These are phyloP conservation scores for Arabidopsis lyrata DNA, from an alignment of 441 rosid species.

Conservation along the genomic window DNA sequence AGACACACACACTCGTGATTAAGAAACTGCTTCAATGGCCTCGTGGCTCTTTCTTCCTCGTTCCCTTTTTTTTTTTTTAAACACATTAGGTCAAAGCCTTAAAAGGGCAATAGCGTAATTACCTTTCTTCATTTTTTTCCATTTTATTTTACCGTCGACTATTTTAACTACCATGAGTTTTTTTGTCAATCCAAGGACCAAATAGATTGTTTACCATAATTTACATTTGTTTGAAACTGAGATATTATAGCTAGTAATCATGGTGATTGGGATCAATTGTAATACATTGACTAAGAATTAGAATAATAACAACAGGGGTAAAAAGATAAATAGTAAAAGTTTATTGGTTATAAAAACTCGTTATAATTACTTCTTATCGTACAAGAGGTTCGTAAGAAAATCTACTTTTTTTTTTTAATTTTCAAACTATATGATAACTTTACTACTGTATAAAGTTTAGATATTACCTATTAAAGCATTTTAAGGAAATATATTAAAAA, in stretches of 20 bases:
- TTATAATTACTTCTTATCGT: not conserved
- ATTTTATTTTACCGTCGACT: no score
- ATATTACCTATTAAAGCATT: no score
- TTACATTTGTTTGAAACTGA: no score
- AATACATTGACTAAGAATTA: no score
- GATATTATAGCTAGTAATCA: no score
- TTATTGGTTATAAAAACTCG: not conserved
- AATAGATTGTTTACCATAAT: no score
- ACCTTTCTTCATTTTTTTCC: no score
- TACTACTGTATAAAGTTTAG: no score
- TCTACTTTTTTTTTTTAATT: not conserved
- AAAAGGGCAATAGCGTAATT: not conserved
- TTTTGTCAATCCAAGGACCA: no score
- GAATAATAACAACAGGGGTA: no score
- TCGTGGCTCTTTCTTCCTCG: slow-evolving; percentile 19
- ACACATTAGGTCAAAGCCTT: not conserved
- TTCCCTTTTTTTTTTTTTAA: not conserved
- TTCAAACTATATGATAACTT: not conserved
- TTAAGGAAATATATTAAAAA: not conserved
- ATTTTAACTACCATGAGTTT: no score
- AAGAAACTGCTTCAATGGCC: not conserved
- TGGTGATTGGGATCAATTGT: no score
- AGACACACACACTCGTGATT: not conserved
- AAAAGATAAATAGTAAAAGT: not conserved
- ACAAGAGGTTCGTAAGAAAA: not conserved